These are phyloP conservation scores for Linnemannia schmuckeri DNA, from an alignment of 192 early-diverging fungal genomes.

Conservation along the genomic window DNA sequence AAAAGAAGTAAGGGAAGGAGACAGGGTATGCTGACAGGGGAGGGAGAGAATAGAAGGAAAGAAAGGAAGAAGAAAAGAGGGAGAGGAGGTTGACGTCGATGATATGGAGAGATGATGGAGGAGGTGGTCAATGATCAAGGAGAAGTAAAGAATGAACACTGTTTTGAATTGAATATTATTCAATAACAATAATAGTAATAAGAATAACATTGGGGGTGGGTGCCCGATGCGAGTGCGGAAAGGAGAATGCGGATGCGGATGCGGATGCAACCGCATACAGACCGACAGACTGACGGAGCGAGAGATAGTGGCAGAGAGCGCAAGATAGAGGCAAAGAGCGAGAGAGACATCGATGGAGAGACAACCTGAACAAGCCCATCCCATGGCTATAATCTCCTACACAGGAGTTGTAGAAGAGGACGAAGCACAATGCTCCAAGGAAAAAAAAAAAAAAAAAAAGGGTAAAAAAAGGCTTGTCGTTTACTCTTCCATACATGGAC, in stretches of 20 bases:
- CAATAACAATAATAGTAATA: neutral
- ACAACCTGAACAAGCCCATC: too few species aligned
- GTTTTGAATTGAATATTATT: neutral
- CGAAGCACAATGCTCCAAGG: neutral
- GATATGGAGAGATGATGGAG: neutral
- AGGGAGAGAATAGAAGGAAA: neutral
- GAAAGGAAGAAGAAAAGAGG: neutral
- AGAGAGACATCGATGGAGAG: neutral
- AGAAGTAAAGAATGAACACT: neutral
- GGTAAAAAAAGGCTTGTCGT: neutral
- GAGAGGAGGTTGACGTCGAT: neutral
- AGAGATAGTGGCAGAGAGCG: neutral
- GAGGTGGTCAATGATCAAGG: neutral
- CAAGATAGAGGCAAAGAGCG: neutral
- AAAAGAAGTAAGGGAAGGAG: neutral
- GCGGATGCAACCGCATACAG: slow-evolving; percentile 7
- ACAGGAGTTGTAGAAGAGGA: neutral
- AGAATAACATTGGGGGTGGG: neutral
- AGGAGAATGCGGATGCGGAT: neutral
- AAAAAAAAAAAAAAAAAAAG: neutral
- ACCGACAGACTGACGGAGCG: neutral
- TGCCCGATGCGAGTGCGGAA: slow-evolving; percentile 1
- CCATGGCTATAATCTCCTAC: too few species aligned
- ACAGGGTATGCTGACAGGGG: neutral
- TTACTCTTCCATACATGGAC: neutral